Percentiles rank a stretch among this genome's conserved stretches.
Evolutionary conservation across 2,329 filamentous ascomycete species (phyloP).

Genomic region (Diaporthe citri): DNA sequence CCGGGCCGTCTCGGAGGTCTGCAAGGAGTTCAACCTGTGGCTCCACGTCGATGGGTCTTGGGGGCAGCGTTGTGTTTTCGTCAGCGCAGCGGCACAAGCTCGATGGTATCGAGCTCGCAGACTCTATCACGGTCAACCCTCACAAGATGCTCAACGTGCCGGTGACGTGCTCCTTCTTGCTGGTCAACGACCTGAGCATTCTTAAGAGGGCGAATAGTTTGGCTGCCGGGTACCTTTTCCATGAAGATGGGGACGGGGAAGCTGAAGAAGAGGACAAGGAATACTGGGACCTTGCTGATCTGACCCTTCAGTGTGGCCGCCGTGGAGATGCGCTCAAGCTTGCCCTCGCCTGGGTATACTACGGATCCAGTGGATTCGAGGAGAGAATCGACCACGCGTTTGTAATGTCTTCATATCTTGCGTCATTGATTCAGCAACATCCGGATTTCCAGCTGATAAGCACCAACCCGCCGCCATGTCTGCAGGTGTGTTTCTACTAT

Average conservation of each 20-base stretch:
- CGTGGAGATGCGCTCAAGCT: constrained; percentile 88
- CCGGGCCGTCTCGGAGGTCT: constrained; percentile 75
- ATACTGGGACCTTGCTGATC: constrained; percentile 85
- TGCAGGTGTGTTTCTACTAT: constrained; percentile 96
- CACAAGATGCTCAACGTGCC: constrained; percentile 98
- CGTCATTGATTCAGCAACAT: constrained; percentile 65
- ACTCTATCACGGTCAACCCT: constrained; percentile 89
- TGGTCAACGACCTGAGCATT: constrained; percentile 78
- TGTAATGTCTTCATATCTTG: constrained; percentile 75
- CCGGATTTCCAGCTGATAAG: constrained; percentile 78
- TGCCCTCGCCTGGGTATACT: constrained; percentile 89
- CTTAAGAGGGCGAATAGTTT: constrained; percentile 89
- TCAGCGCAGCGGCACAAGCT: constrained; percentile 68
- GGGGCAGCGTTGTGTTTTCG: constrained; percentile 87
- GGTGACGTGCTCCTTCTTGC: constrained; percentile 88
- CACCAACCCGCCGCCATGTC: constrained; percentile 82
- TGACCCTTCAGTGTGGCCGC: constrained; percentile 93
- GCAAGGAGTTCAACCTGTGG: constrained; percentile 81
- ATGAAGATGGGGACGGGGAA: constrained; percentile 51
- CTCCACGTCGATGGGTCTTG: constrained; percentile 92
- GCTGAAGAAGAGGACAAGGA: constrained; percentile 62
- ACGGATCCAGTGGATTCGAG: constrained; percentile 81
- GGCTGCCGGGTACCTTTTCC: constrained; percentile 89
- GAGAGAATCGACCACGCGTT: constrained; percentile 79
- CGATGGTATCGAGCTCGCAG: constrained; percentile 77